A percentile compares a stretch with the other conserved stretches of the same genome.
Conservation (phyloP, 441 rosid genomes). For the Metrosideros polymorpha region DNA sequence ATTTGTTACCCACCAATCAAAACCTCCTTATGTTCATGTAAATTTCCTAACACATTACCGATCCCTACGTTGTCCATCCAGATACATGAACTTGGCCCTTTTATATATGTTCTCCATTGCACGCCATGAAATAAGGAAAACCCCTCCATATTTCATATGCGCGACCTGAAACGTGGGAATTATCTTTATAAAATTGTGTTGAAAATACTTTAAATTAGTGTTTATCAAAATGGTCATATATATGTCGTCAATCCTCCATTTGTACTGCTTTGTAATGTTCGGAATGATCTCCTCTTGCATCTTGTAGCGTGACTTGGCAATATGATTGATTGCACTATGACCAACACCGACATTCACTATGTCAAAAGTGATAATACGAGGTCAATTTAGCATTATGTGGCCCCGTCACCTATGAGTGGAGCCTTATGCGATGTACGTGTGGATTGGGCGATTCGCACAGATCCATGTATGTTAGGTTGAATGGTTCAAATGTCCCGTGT, state of each 20-base stretch:
- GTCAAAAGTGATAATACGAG: not conserved
- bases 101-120: not conserved
- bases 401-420: not conserved
- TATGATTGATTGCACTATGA: not conserved
- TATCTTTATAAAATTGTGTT: not conserved
- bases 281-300: not conserved
- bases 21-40: not conserved
- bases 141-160: not conserved
- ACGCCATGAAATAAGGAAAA: not conserved
- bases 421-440: not conserved
- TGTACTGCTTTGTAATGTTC: not conserved
- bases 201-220: not conserved
- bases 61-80: not conserved
- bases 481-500: not conserved
- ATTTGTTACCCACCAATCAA: not conserved
- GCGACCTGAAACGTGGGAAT: not conserved
- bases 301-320: not conserved
- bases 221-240: not conserved
- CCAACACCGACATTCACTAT: not conserved
- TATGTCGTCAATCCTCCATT: not conserved
- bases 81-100: not conserved
- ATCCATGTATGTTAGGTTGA: not conserved
- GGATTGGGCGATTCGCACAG: not conserved
- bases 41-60: not conserved
- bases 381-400: not conserved